Conservation (phyloP, 495 filamentous ascomycete genomes). For the Jackrogersella minutella region DNA sequence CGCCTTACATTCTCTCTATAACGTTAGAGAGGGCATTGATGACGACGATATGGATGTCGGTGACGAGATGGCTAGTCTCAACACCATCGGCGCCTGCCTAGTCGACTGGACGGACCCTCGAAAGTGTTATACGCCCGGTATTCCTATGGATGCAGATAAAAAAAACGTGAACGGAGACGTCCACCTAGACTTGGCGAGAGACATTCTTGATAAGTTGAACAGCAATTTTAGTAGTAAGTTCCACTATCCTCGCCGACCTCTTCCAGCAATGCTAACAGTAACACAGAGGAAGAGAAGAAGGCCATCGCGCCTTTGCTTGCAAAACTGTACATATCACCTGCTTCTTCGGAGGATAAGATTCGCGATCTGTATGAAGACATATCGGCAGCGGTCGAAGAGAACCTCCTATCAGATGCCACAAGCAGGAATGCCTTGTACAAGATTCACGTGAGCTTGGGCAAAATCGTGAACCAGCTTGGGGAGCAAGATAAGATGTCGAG, state of each 20-base stretch:
- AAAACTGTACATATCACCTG: conserved; percentile 80
- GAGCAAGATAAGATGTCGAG: conserved; percentile 47
- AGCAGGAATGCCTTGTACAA: conserved; percentile 81
- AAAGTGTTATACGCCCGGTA: conserved; percentile 76
- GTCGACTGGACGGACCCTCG: conserved; percentile 97
- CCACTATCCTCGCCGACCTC: conserved; percentile 39
- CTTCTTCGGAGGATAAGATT: conserved; percentile 59
- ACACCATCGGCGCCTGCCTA: conserved; percentile 77
- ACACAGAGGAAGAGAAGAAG: conserved; percentile 83
- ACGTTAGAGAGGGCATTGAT: conserved; percentile 73
- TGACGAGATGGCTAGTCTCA: conserved; percentile 81
- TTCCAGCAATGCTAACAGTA: conserved; percentile 49
- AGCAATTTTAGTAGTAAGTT: conserved; percentile 68
- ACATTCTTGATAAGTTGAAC: conserved; percentile 66
- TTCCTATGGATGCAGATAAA: conserved; percentile 65
- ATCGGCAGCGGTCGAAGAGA: conserved; percentile 72
- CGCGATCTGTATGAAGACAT: conserved; percentile 63
- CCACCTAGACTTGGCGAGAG: conserved; percentile 71
- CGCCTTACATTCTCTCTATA: conserved; percentile 70
- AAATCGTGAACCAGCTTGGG: conserved; percentile 65
- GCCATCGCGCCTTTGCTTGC: conserved; percentile 76
- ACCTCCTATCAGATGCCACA: conserved; percentile 72
- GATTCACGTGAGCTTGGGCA: conserved; percentile 71
- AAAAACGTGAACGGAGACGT: conserved; percentile 70
- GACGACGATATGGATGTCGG: conserved; percentile 82